Percentiles rank a stretch among this genome's conserved stretches.
Evolutionary conservation across 2,329 filamentous ascomycete species (phyloP).

Genomic region (Zasmidium cellare): DNA sequence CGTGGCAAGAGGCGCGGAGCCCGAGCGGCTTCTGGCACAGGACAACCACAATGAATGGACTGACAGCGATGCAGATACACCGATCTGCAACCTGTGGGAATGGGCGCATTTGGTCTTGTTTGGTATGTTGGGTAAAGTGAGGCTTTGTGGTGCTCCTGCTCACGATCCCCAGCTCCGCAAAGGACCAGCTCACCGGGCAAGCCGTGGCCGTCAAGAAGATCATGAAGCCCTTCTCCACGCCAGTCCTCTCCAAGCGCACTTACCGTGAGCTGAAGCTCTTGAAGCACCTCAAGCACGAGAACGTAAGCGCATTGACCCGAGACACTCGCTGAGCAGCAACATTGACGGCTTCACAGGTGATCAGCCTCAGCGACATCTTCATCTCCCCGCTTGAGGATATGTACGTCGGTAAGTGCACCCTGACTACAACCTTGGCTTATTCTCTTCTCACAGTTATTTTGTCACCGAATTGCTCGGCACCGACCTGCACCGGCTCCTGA

Average conservation of each 20-base stretch:
- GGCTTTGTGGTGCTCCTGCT: slow-evolving; percentile 2
- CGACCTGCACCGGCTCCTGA: slow-evolving; percentile 91
- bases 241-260: slow-evolving; percentile 93
- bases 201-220: slow-evolving; percentile 99
- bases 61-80: slow-evolving; percentile 69
- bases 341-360: slow-evolving; percentile 60
- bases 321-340: neutral
- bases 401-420: slow-evolving; percentile 53
- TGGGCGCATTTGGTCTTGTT: slow-evolving; percentile 97
- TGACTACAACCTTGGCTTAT: slow-evolving; percentile 28
- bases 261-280: slow-evolving; percentile 96
- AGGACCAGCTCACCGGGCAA: slow-evolving; percentile 95
- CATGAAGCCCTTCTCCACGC: slow-evolving; percentile 99
- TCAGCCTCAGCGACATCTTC: slow-evolving; percentile 98
- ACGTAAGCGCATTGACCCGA: slow-evolving; percentile 56
- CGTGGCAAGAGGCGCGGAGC: slow-evolving; percentile 20
- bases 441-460: slow-evolving; percentile 70
- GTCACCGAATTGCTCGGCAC: slow-evolving; percentile 97
- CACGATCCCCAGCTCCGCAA: slow-evolving; percentile 70
- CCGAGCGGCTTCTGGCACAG: slow-evolving; percentile 8
- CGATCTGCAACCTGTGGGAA: slow-evolving; percentile 95
- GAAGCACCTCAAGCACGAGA: slow-evolving; percentile 96
- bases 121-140: slow-evolving; percentile 61
- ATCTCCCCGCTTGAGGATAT: slow-evolving; percentile 99
- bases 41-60: slow-evolving; percentile 15